These are phyloP conservation scores for Cicer yamashitae DNA, from an alignment of 306 rosid genomes.

Conservation along the genomic window DNA sequence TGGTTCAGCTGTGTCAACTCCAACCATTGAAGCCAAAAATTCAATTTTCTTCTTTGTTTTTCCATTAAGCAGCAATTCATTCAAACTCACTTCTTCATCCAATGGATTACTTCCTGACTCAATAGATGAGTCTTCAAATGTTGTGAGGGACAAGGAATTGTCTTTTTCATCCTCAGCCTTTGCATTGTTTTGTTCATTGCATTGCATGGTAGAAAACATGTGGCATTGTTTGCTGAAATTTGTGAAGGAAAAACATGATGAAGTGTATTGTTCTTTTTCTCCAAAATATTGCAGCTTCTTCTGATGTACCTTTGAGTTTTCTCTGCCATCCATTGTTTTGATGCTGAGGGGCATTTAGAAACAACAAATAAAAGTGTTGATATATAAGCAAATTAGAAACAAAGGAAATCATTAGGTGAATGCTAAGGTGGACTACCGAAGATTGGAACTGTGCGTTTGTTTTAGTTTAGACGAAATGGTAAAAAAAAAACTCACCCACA, in stretches of 20 bases:
- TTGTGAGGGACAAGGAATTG: constrained; percentile 29
- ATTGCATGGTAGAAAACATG: constrained; percentile 37
- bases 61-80: constrained; percentile 43
- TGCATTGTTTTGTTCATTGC: constrained; percentile 31
- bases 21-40: constrained; percentile 53
- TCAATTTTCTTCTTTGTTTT: constrained; percentile 48
- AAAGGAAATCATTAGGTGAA: not conserved
- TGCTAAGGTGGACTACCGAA: no score
- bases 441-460: no score
- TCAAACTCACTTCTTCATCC: constrained; percentile 42
- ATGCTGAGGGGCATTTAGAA: constrained; percentile 22
- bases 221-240: constrained; percentile 21
- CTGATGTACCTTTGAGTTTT: constrained; percentile 37
- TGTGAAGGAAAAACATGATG: constrained; percentile 25
- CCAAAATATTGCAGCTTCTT: not conserved
- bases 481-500: no score
- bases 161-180: constrained; percentile 12
- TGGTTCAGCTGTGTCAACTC: constrained; percentile 48
- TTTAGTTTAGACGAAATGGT: no score
- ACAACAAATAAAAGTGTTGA: constrained; percentile 30
- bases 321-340: constrained; percentile 45
- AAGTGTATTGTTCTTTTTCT: constrained; percentile 31
- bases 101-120: constrained; percentile 26
- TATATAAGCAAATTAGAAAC: constrained; percentile 37
- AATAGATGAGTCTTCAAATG: constrained; percentile 41